Evolutionary conservation across 2,329 filamentous ascomycete genomes (phyloP).

Genomic region (Arthrobotrys megalospora): DNA sequence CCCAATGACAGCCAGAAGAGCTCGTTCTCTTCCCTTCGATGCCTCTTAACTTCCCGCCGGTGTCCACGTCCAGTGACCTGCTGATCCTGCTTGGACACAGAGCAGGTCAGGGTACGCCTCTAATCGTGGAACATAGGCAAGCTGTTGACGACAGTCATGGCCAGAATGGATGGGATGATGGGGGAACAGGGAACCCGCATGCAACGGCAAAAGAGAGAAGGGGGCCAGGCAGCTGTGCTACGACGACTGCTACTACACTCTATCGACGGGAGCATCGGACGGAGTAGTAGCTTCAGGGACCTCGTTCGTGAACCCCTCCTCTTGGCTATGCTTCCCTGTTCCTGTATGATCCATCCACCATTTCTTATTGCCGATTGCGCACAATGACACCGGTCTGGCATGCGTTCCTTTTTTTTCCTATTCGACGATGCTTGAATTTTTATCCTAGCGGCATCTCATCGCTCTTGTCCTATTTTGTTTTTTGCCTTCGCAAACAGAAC

Average conservation of each 20-base stretch:
- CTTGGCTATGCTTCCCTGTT: constrained; percentile 56
- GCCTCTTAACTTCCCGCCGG: constrained; percentile 15
- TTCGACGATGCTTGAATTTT: constrained; percentile 13
- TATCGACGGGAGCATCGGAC: constrained; percentile 20
- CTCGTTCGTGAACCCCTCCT: constrained; percentile 48
- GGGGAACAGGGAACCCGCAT: constrained; percentile 33
- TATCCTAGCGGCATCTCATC: constrained; percentile 31
- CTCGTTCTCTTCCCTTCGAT: constrained; percentile 18
- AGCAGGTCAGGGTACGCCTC: constrained; percentile 6
- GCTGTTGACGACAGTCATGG: constrained; percentile 10
- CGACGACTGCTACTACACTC: background rate
- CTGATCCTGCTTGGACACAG: constrained; percentile 38
- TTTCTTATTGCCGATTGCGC: constrained; percentile 38
- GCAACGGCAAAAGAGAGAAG: constrained; percentile 29
- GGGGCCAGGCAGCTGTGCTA: constrained; percentile 23
- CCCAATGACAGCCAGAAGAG: background rate
- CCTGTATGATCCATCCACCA: constrained; percentile 10
- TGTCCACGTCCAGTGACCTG: constrained; percentile 49
- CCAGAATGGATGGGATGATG: background rate
- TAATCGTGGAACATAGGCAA: constrained; percentile 8
- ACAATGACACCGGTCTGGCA: constrained; percentile 25
- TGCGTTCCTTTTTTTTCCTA: constrained; percentile 12
- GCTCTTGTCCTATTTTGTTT: background rate
- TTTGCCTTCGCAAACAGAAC: constrained; percentile 7
- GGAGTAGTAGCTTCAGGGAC: constrained; percentile 41